Evolutionary conservation across 129 eudicot species (phyloP), one percentile per base, ranked within the genome.

Genomic region (Escallonia herrerae): DNA sequence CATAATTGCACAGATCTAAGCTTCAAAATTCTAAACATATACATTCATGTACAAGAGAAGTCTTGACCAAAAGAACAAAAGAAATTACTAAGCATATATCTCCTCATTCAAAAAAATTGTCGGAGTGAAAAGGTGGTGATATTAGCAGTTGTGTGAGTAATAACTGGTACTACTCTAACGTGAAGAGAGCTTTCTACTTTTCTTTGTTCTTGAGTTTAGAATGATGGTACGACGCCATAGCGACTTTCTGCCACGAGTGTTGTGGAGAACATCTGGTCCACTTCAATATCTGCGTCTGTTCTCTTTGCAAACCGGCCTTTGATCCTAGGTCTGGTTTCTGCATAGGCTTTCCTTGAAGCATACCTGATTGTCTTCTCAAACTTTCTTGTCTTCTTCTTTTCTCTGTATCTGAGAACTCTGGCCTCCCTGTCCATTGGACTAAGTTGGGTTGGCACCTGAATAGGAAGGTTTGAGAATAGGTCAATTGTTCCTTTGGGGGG

Each of bases 301-400:
- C 99, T 79, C 74, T 94, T 94, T 7, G 97, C 97, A 14, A 94
- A 94, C 72, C 99, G 82, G 10, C 99, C 99, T 79, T 94, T 94
- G 74, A 94, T 82, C 75, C 99, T 77, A 1, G 99, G 99, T 43
- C 99, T 82, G 11, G 97, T 94, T 79, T 94, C 99, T 7, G 99
- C 99, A 40, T 94, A 94, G 13, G 97, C 99, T 72, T 94, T 94
- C 73, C 99, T 94, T 43, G 99, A 89, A 2, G 99, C 99, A 62
- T 94, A 94, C 33, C 99, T 82, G 5, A 94, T 94, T 3, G 97
- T 94, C 77, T 94, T 94, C 86, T 94, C 94, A 44, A 94, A 94
- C 62, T 86, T 94, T 43, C 99, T 71, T 2, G 76, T 84, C 83
- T 94, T 94, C 83, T 89, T 94, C 77, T 94, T 94, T 87, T 94